phyloP scores from a whole-genome alignment of 306 rosid genomes.

The Mimosa pudica region DNA sequence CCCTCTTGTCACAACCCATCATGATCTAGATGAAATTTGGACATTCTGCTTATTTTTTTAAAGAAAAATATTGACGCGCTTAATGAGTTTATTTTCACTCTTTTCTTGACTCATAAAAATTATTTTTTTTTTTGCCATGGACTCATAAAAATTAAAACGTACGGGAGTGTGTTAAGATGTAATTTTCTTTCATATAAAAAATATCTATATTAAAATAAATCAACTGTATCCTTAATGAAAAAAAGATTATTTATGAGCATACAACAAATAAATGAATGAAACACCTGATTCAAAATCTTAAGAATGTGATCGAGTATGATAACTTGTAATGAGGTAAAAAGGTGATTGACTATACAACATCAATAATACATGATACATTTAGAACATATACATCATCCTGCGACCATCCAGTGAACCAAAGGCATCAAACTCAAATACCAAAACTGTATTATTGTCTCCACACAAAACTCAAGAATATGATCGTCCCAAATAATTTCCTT shows the following conservation, averaged over 20 bases:
- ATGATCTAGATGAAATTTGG: too few relatives aligned
- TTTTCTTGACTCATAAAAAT: too few relatives aligned
- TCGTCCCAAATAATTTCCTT: not conserved
- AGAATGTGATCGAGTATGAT: not conserved
- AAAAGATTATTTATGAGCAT: not conserved
- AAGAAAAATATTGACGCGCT: too few relatives aligned
- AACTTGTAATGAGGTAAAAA: not conserved
- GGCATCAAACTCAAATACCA: not conserved
- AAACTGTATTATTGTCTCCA: not conserved
- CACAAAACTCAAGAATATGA: not conserved
- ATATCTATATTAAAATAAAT: too few relatives aligned
- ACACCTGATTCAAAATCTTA: not conserved
- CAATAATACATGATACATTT: not conserved
- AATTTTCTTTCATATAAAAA: too few relatives aligned
- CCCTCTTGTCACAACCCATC: too few relatives aligned
- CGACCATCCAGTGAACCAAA: not conserved
- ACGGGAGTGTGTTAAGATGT: too few relatives aligned
- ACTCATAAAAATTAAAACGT: too few relatives aligned
- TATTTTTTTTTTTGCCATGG: too few relatives aligned
- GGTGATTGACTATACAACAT: constrained; percentile 11
- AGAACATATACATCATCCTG: not conserved
- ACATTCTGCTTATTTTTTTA: too few relatives aligned
- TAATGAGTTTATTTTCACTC: too few relatives aligned
- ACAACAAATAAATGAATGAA: not conserved
- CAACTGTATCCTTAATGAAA: too few relatives aligned